phyloP scores from a whole-genome alignment of 345 rosid species.

The Eucalyptus urophylla region DNA sequence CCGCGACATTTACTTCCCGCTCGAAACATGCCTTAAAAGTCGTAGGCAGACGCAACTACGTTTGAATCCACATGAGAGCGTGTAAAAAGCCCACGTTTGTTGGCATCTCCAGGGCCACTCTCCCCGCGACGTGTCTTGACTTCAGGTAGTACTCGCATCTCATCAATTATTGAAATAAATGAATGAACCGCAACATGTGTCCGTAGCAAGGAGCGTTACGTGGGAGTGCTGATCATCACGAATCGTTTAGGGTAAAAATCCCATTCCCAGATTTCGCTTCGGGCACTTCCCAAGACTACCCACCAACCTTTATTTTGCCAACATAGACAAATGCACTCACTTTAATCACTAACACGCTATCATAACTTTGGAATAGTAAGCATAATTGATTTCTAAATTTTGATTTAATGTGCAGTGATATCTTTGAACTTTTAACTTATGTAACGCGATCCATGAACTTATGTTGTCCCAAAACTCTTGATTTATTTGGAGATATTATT shows the following conservation, averaged over 20 bases:
- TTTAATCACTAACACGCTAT: neutral
- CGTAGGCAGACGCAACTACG: neutral
- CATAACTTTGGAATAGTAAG: neutral
- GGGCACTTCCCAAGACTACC: neutral
- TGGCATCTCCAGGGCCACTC: neutral
- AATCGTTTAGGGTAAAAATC: neutral
- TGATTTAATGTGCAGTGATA: accelerated
- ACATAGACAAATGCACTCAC: neutral
- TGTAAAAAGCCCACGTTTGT: neutral
- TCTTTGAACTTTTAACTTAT: neutral
- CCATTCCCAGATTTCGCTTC: neutral
- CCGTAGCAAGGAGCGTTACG: neutral
- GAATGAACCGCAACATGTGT: neutral
- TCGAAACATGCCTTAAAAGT: neutral
- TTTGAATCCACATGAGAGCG: neutral
- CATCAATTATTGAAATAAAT: neutral
- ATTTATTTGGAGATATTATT: neutral
- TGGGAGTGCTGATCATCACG: neutral
- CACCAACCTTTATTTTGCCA: neutral
- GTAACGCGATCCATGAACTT: neutral
- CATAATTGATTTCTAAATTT: neutral
- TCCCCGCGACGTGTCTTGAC: neutral
- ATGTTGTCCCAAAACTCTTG: neutral
- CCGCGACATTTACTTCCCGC: neutral
- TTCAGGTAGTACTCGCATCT: neutral